Conservation (phyloP, 495 filamentous ascomycete genomes). For the Hypoxylon crocopeplum region DNA sequence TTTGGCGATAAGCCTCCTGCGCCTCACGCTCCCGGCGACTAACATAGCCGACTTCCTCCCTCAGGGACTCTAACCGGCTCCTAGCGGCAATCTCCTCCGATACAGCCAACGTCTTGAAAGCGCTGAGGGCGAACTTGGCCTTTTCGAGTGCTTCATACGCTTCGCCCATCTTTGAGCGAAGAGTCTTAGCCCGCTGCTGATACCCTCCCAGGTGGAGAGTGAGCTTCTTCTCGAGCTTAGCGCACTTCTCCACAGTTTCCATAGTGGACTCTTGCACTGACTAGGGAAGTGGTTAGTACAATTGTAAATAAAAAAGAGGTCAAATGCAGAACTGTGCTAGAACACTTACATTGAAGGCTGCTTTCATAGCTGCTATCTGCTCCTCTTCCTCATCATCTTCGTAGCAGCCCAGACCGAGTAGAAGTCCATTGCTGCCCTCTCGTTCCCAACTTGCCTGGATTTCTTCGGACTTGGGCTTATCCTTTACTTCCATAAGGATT, state of each 20-base stretch:
- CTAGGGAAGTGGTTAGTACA: conserved; percentile 55
- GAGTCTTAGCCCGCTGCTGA: conserved; percentile 79
- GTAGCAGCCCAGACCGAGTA: conserved; percentile 82
- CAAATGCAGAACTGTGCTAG: not conserved
- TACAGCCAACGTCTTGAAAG: conserved; percentile 77
- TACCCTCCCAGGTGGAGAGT: conserved; percentile 87
- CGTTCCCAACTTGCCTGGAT: conserved; percentile 74
- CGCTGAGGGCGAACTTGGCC: conserved; percentile 71
- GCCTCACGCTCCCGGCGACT: conserved; percentile 85
- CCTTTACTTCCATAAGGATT: conserved; percentile 73
- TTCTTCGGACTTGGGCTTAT: conserved; percentile 61
- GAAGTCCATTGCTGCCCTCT: conserved; percentile 60
- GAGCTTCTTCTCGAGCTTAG: conserved; percentile 95
- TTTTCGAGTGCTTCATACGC: conserved; percentile 78
- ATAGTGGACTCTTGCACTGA: conserved; percentile 73
- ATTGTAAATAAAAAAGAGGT: not conserved
- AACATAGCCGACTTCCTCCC: conserved; percentile 83
- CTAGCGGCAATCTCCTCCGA: conserved; percentile 78
- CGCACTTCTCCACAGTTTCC: conserved; percentile 75
- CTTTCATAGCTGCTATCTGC: conserved; percentile 63
- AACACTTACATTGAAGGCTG: conserved; percentile 69
- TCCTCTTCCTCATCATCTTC: conserved; percentile 74
- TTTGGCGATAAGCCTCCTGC: conserved; percentile 80
- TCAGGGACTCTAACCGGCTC: conserved; percentile 74
- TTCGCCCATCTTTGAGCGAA: conserved; percentile 81